Base-by-base conservation (phyloP, 305 asterid genomes). In the Fraxinus floribunda region DNA sequence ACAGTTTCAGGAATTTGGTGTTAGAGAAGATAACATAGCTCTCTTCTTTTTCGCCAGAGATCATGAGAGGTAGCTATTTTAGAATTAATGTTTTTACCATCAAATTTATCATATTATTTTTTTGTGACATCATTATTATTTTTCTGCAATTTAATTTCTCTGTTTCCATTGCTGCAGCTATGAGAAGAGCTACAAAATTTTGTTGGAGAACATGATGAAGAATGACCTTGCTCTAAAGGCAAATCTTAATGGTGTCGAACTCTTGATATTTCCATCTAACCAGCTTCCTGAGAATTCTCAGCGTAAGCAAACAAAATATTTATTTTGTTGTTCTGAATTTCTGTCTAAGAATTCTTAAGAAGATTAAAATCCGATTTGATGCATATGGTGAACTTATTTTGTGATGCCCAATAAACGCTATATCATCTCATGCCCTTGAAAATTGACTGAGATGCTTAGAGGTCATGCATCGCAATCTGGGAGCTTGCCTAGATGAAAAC, bases 31-130 rank as follows among this genome's bases (percentile, higher is more conserved):
- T 84, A 90, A 93, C 83, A 85, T 95, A 70, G 99, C 95, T 49
- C 92, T 95, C 77, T 95, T 89, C 95, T 95, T 95, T 87, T 95
- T 95, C 62, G 93, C 99, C 46, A 90, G 87, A 87, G 99, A 95
- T 85, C 87, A 89, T 78, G 93, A 87, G 84, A 93, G 97, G 99
- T 94, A 83, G 76, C 81, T 24, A 78, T 71, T n/a, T 57, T 34
- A 74, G 77, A 5, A 6, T 39, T 41, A 77, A 81, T 66, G 80
- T 83, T 70, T 39, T 73, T 29, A 38, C 49, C 70, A 24, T 78
- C 15, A 77, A 81, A 44, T 41, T 77, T 49, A 76, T 81, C 64
- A 74, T 18, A 76, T 78, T 41, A 75, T 66, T 49, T 79, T 46
- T 41, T 60, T 24, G n/a, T 30, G 15, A 68, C 18, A 66, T 75